Percentiles rank a stretch among this genome's conserved stretches.
Conservation (phyloP, 2,329 filamentous ascomycete species). For the Madurella fahalii region DNA sequence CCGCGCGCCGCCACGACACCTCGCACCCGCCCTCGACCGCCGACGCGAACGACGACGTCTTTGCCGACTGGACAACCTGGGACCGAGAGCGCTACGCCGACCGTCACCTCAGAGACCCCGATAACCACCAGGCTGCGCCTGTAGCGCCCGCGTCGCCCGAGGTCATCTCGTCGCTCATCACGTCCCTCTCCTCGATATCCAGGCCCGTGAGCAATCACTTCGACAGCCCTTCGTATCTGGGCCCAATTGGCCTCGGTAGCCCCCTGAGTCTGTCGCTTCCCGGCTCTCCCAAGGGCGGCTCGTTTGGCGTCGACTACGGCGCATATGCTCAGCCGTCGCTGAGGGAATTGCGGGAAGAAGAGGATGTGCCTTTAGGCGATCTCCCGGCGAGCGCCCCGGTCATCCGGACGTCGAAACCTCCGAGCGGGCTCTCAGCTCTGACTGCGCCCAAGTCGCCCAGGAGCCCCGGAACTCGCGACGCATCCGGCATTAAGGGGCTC, state of each 20-base stretch:
- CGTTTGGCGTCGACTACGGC: slow-evolving; percentile 71
- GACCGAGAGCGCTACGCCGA: slow-evolving; percentile 23
- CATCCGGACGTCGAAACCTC: slow-evolving; percentile 76
- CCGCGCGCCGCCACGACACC: slow-evolving; percentile 16
- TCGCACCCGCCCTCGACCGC: slow-evolving; percentile 16
- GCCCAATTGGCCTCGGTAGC: slow-evolving; percentile 20
- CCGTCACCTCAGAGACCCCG: slow-evolving; percentile 20
- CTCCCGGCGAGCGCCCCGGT: slow-evolving; percentile 64
- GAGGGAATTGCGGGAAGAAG: slow-evolving; percentile 47
- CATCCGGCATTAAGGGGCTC: slow-evolving; percentile 53
- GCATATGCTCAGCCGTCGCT: slow-evolving; percentile 53
- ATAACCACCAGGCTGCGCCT: slow-evolving; percentile 19
- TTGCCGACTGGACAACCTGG: slow-evolving; percentile 24
- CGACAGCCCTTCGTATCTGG: slow-evolving; percentile 45
- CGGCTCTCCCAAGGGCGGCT: slow-evolving; percentile 40
- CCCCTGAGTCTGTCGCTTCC: slow-evolving; percentile 34
- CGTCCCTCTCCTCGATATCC: slow-evolving; percentile 64
- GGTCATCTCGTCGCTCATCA: slow-evolving; percentile 67
- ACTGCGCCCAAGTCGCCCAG: slow-evolving; percentile 58
- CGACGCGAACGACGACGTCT: slow-evolving; percentile 22
- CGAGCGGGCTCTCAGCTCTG: slow-evolving; percentile 68
- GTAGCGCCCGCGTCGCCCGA: slow-evolving; percentile 56
- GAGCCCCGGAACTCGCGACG: slow-evolving; percentile 39
- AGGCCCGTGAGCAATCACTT: slow-evolving; percentile 66
- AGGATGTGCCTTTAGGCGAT: slow-evolving; percentile 51